Base-by-base conservation (phyloP, 495 filamentous ascomycete species). In the Xylaria venustula region DNA sequence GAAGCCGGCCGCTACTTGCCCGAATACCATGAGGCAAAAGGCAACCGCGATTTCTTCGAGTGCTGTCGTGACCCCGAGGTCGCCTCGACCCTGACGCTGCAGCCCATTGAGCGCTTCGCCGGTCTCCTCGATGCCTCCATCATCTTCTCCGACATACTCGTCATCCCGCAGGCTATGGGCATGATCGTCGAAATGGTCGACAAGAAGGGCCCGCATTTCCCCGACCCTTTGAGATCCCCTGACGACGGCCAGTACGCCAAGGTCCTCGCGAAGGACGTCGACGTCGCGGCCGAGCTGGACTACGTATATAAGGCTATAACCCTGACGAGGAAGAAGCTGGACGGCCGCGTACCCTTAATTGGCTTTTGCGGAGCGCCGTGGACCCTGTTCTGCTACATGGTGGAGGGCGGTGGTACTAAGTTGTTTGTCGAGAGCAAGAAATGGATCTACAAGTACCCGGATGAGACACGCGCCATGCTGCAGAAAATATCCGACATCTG, bases 301-400 rank as follows among this genome's bases (percentile, higher is more conserved):
- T 98, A 98, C 70, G 94, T 98, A 12, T 98, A 94, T 79, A 87
- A 92, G 67, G 94, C 95, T 7, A 96, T 98, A 66, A 92, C 91
- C 1, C 74, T 97, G 63, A 98, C 94, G 8, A 83, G 94, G 66
- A 81, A 89, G 69, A 98, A 96, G 78, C 76, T 98, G 28, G 77
- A 87, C 49, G 94, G 92, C 8, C 81, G 91, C 14, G 95, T 98
- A 25, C 94, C 94, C 5, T 75, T 98, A 48, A 91, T 96, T 71
- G 94, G 94, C n/a, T 98, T 98, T 76, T 97, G 93, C 67, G 94
- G 94, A 17, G 93, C 94, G 2, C 94, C 94, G 1, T 98, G 94
- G 92, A 98, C 94, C 0, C 75, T 98, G 60, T 80, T 98, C 64
- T 94, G 92, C 79, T 98, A 98, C 75, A 98, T 98, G 94, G 91